Percentiles rank a stretch among this genome's conserved stretches.
Evolutionary conservation across 306 rosid species (phyloP).

Genomic region (Senna siamea): DNA sequence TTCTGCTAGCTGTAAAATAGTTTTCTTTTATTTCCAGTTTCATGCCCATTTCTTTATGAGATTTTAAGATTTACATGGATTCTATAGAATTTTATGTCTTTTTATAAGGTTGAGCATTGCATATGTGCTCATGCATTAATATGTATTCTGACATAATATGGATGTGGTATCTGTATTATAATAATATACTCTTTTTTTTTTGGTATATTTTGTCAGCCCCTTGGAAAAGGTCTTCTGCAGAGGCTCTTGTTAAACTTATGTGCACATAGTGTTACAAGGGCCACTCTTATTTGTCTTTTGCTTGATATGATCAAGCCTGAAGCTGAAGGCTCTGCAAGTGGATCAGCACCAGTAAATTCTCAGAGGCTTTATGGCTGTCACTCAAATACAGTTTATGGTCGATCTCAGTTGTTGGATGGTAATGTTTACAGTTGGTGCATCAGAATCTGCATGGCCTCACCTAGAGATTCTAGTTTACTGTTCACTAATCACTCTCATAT

Average conservation of each 20-base stretch:
- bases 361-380: constrained; percentile 97
- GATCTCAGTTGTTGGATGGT: constrained; percentile 94
- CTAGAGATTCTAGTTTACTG: constrained; percentile 10
- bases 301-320: constrained; percentile 87
- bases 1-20: constrained; percentile 25
- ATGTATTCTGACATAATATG: neutral
- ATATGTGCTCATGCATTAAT: neutral
- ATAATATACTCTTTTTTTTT: neutral
- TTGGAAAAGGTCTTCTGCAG: constrained; percentile 97
- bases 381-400: constrained; percentile 91
- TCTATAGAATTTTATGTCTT: neutral
- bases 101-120: neutral
- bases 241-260: constrained; percentile 91
- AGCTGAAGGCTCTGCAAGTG: constrained; percentile 70
- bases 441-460: constrained; percentile 26
- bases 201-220: constrained; percentile 69
- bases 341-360: constrained; percentile 62
- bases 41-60: neutral
- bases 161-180: constrained; percentile 9
- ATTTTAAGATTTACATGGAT: constrained; percentile 7
- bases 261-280: constrained; percentile 87
- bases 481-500: constrained; percentile 36
- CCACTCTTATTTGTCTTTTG: constrained; percentile 69
- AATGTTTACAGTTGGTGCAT: constrained; percentile 36
- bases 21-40: constrained; percentile 22